Conservation (phyloP, 768 basidiomycete genomes). For the Lyophyllum shimeji region DNA sequence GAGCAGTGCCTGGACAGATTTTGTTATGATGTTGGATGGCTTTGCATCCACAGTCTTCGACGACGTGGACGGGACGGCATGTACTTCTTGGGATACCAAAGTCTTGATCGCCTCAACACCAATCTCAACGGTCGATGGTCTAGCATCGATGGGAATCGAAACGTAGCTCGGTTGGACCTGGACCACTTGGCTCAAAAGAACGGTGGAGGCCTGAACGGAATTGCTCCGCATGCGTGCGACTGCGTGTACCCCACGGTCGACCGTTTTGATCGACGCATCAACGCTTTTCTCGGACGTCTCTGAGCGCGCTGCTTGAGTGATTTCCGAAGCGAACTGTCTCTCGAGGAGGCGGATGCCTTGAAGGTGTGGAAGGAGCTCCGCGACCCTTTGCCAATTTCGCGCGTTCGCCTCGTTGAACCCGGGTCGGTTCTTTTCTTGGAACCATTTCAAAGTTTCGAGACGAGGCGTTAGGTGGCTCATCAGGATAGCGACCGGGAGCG, state of each 20-base stretch:
- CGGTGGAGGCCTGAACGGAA: slow-evolving; percentile 37
- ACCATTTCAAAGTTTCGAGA: slow-evolving; percentile 71
- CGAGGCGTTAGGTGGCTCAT: slow-evolving; percentile 77
- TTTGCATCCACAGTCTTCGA: slow-evolving; percentile 44
- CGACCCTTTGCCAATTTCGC: slow-evolving; percentile 65
- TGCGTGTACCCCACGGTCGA: slow-evolving; percentile 31
- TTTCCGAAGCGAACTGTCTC: slow-evolving; percentile 38
- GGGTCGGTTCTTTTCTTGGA: slow-evolving; percentile 74
- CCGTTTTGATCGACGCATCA: slow-evolving; percentile 38
- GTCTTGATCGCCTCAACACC: slow-evolving; percentile 18
- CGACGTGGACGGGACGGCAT: slow-evolving; percentile 44
- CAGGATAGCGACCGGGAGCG: slow-evolving; percentile 68
- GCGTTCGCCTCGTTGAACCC: slow-evolving; percentile 69
- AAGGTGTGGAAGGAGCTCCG: slow-evolving; percentile 70
- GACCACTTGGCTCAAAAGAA: slow-evolving; percentile 30
- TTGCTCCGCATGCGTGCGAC: slow-evolving; percentile 27
- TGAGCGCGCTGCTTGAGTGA: slow-evolving; percentile 17
- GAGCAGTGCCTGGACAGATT: slow-evolving; percentile 33
- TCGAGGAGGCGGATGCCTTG: slow-evolving; percentile 67
- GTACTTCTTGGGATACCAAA: slow-evolving; percentile 44
- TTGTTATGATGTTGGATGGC: slow-evolving; percentile 24
- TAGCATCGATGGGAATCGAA: slow-evolving; percentile 29
- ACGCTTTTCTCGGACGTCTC: slow-evolving; percentile 46
- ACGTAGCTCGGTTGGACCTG: slow-evolving; percentile 32
- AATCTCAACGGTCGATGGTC: slow-evolving; percentile 19